Evolutionary conservation across 305 asterid genomes (phyloP).

Genomic region (Fraxinus sp.): DNA sequence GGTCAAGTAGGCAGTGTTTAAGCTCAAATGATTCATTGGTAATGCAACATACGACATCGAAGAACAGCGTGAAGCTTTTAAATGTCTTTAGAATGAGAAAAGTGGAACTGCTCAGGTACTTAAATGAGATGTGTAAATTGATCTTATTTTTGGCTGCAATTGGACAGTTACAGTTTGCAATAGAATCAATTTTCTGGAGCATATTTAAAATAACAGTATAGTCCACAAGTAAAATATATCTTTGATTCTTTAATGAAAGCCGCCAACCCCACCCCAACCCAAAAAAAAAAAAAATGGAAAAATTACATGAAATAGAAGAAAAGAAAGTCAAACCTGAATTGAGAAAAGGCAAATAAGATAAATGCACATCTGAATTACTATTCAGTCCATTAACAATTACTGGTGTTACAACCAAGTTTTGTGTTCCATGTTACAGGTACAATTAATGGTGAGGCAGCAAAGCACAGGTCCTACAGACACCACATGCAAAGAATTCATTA

Average conservation of each 20-base stretch:
- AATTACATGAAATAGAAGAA: too few relatives aligned
- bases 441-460: too few relatives aligned
- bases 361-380: too few relatives aligned
- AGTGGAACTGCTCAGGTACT: not conserved
- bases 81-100: not conserved
- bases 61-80: not conserved
- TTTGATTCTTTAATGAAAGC: too few relatives aligned
- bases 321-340: too few relatives aligned
- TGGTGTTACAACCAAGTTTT: too few relatives aligned
- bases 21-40: not conserved
- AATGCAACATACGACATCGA: not conserved
- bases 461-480: not conserved
- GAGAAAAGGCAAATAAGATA: too few relatives aligned
- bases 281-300: too few relatives aligned
- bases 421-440: too few relatives aligned
- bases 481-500: not conserved
- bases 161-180: not conserved
- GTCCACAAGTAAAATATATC: conserved; percentile 6
- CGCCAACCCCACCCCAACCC: too few relatives aligned
- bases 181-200: conserved; percentile 33
- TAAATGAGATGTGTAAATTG: not conserved
- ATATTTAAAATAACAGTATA: not conserved
- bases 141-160: not conserved
- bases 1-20: not conserved
- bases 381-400: too few relatives aligned